Evolutionary conservation across 139 green algal species (phyloP), one percentile per base, ranked within the genome.

Genomic region (Axilococcus clingmanii): DNA sequence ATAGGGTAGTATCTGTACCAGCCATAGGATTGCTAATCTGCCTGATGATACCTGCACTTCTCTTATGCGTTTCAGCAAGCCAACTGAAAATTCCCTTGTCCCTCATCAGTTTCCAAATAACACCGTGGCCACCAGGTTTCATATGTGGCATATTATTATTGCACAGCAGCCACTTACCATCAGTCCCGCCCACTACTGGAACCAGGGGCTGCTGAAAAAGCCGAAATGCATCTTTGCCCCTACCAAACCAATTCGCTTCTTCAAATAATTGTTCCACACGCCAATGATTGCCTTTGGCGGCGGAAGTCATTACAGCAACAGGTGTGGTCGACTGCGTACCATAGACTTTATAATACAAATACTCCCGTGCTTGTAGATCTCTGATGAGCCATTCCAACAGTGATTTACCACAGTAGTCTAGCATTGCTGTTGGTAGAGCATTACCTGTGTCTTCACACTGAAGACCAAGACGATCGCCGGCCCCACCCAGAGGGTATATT

Each of bases 21-120:
- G 92, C 92, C 72, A 98, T 85, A 5, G 92, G 91, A 69, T 98
- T 98, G 82, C 73, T 81, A 66, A 97, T 95, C 65, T 98, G 90
- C 3, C 89, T 79, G 27, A 96, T 69, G 5, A 95, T 56, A 0
- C 76, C 83, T 2, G 81, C 81, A 55, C 75, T 57, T 4, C 83
- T 58, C 8, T 69, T 65, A 30, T 71, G 60, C 9, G 9, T 30
- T 25, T 34, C 55, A 5, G 25, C 60, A 27, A 95, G 64, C 85
- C 85, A 95, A 45, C 74, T 66, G 36, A 94, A 95, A 38, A 91
- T 69, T 16, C 85, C 89, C 49, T 88, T 57, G 65, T 99, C 92
- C 16, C 73, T 64, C 84, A 96, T 93, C 14, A 98, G 80, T 77
- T 99, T 99, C 92, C 92, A 99, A 52, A 99, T 93, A 31, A 85